A percentile compares a stretch with the other conserved stretches of the same genome.
These are phyloP conservation scores for Perilla frutescens DNA, from an alignment of 257 asterid genomes.

Conservation along the genomic window DNA sequence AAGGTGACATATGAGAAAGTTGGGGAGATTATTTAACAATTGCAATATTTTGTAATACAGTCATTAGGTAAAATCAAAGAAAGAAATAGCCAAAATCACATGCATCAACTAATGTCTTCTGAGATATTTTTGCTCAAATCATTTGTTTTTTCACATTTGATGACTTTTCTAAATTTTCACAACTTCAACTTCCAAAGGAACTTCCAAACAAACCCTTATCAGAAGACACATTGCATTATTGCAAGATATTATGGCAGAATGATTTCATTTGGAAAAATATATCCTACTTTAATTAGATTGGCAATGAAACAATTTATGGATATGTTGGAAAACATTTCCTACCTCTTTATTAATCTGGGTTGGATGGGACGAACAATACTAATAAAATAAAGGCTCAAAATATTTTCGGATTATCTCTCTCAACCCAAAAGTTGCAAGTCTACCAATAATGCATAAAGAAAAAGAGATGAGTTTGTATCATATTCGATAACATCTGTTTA, in stretches of 20 bases:
- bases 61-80: conserved; percentile 21
- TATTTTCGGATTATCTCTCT: neutral
- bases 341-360: neutral
- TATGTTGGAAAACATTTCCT: neutral
- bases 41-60: conserved; percentile 16
- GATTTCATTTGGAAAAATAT: conserved; percentile 11
- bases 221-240: conserved; percentile 1
- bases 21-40: conserved; percentile 23
- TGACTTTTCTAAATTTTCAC: conserved; percentile 1
- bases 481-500: conserved; percentile 12
- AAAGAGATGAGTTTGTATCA: conserved; percentile 2
- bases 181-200: conserved; percentile 7
- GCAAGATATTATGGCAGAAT: conserved; percentile 17
- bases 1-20: conserved; percentile 4
- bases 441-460: conserved; percentile 20
- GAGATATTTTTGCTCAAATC: conserved; percentile 16
- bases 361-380: neutral
- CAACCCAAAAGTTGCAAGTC: conserved; percentile 15
- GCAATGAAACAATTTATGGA: neutral
- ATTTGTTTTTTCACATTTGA: conserved; percentile 23
- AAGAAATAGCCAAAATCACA: conserved; percentile 26
- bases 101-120: neutral
- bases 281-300: neutral
- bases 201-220: conserved; percentile 20
- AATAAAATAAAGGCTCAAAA: neutral